Percentiles rank a stretch among this genome's conserved stretches.
Evolutionary conservation across 805 yeast species (phyloP).

Genomic region (Cyberlindnera subsufficiens): DNA sequence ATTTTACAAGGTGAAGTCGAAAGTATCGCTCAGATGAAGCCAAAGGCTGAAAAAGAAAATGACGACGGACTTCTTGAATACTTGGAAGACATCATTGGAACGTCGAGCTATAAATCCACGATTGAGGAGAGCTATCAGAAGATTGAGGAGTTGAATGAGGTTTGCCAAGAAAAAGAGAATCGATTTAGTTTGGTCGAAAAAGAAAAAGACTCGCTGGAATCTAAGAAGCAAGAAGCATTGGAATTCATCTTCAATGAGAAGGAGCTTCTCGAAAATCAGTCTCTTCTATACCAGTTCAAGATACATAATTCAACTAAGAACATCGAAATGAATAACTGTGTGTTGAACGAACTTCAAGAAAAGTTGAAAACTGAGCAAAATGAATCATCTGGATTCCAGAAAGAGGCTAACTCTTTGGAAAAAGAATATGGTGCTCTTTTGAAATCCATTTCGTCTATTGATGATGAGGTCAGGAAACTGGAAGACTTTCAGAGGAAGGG

Average conservation of each 20-base stretch:
- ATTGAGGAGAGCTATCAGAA: slow-evolving; percentile 60
- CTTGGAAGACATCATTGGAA: slow-evolving; percentile 94
- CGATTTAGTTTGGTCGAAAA: slow-evolving; percentile 75
- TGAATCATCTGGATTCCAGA: slow-evolving; percentile 34
- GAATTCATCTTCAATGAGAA: slow-evolving; percentile 62
- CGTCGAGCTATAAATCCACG: slow-evolving; percentile 70
- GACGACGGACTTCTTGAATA: slow-evolving; percentile 95
- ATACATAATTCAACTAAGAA: slow-evolving; percentile 34
- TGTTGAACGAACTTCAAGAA: slow-evolving; percentile 34
- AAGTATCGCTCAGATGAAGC: slow-evolving; percentile 96
- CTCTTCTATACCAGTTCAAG: slow-evolving; percentile 51
- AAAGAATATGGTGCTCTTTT: slow-evolving; percentile 23
- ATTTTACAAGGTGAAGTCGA: slow-evolving; percentile 98
- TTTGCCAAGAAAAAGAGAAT: slow-evolving; percentile 73
- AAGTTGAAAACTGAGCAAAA: slow-evolving; percentile 38
- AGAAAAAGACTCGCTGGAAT: slow-evolving; percentile 62
- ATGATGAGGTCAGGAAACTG: slow-evolving; percentile 25
- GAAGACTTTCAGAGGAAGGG: slow-evolving; percentile 34
- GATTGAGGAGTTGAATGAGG: slow-evolving; percentile 72
- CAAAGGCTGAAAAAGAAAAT: slow-evolving; percentile 86
- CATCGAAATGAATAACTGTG: slow-evolving; percentile 32
- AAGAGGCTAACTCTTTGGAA: slow-evolving; percentile 30
- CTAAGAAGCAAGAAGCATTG: slow-evolving; percentile 63
- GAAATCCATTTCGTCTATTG: slow-evolving; percentile 19
- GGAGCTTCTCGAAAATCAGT: slow-evolving; percentile 42